Percentiles rank a stretch among this genome's conserved stretches.
Conservation (phyloP, 495 filamentous ascomycete species). For the Entonaema liquescens region DNA sequence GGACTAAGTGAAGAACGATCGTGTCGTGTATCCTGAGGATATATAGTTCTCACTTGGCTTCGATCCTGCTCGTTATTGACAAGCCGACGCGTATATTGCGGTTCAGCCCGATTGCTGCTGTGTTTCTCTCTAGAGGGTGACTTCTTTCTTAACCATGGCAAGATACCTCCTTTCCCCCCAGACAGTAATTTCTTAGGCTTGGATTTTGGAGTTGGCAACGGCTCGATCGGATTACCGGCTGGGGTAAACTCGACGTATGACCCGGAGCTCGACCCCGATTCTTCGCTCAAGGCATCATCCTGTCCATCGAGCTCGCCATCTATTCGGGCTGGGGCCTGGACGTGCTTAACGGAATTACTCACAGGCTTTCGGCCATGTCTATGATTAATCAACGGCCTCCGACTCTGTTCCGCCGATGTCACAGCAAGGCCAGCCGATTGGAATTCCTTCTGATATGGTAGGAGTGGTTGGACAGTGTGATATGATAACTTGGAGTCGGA, state of each 20-base stretch:
- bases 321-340: background rate
- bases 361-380: background rate
- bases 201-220: constrained; percentile 15
- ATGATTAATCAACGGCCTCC: constrained; percentile 13
- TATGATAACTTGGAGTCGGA: constrained; percentile 48
- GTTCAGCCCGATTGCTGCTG: background rate
- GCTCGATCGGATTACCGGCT: constrained; percentile 15
- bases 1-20: background rate
- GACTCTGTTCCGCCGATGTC: constrained; percentile 56
- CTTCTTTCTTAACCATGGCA: constrained; percentile 43
- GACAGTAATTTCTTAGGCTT: constrained; percentile 20
- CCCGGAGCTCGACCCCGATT: constrained; percentile 32
- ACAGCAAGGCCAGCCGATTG: constrained; percentile 58
- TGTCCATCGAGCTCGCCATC: constrained; percentile 20
- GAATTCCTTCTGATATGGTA: constrained; percentile 57
- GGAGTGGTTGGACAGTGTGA: constrained; percentile 55
- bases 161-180: constrained; percentile 27
- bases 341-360: constrained; percentile 12
- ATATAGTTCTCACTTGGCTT: constrained; percentile 6
- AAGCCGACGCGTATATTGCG: constrained; percentile 9
- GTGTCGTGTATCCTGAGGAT: background rate
- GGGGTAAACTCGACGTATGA: constrained; percentile 47
- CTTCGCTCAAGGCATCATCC: constrained; percentile 8
- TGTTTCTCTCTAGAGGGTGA: constrained; percentile 11
- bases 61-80: constrained; percentile 8